Percentiles rank a stretch among this genome's conserved stretches.
phyloP scores from a whole-genome alignment of 139 green algal species.

The Gonium pectorale region DNA sequence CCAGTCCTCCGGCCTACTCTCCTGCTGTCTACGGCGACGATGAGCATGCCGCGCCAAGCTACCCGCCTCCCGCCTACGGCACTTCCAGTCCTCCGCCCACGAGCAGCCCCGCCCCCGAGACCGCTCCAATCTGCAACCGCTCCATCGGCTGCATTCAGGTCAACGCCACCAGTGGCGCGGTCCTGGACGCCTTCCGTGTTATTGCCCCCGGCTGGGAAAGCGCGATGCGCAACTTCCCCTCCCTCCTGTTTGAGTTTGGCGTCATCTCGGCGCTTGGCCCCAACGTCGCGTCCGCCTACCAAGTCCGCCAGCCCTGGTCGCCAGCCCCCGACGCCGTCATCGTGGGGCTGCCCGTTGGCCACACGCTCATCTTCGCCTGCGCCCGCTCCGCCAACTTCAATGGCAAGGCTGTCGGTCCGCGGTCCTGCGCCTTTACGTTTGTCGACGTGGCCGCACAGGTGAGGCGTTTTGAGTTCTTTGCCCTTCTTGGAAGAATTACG shows the following conservation, averaged over 20 bases:
- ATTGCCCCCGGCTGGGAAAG: background rate
- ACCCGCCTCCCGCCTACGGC: too few species aligned
- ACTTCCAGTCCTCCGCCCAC: too few species aligned
- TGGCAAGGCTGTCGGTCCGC: background rate
- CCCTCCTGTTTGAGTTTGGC: constrained; percentile 18
- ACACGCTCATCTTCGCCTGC: background rate
- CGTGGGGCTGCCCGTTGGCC: background rate
- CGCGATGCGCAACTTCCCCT: background rate
- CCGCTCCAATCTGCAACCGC: too few species aligned
- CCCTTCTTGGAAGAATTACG: background rate
- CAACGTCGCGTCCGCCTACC: background rate
- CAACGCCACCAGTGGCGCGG: background rate
- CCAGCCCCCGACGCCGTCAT: background rate
- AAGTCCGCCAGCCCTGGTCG: background rate
- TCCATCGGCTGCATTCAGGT: background rate
- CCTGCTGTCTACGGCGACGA: too few species aligned
- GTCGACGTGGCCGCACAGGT: background rate
- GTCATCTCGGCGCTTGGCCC: background rate
- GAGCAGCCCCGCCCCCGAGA: too few species aligned
- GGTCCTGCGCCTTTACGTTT: background rate
- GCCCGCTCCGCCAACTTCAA: background rate
- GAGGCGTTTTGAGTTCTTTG: background rate
- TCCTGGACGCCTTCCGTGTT: constrained; percentile 7
- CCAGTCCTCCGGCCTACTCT: too few species aligned
- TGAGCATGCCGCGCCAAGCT: too few species aligned